Percentiles rank a stretch among this genome's conserved stretches.
Conservation (phyloP, 2,329 filamentous ascomycete species). For the Ophiostoma ulmi region DNA sequence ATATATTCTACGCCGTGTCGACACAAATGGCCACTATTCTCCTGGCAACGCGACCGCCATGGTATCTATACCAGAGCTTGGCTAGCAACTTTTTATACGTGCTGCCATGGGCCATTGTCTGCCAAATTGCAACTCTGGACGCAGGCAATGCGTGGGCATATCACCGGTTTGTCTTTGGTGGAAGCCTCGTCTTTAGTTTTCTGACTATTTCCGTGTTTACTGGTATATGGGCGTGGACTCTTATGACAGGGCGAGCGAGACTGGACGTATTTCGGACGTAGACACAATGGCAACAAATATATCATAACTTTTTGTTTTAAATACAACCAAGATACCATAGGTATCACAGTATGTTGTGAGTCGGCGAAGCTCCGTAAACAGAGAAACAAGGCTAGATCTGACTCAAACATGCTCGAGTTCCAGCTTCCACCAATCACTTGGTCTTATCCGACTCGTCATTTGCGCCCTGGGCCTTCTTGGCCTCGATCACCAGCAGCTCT, state of each 20-base stretch:
- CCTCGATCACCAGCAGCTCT: slow-evolving; percentile 10
- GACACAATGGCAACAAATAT: not conserved
- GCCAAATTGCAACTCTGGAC: slow-evolving; percentile 45
- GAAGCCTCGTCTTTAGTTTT: slow-evolving; percentile 63
- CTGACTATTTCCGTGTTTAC: slow-evolving; percentile 49
- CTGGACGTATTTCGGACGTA: not conserved
- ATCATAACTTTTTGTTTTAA: too few species aligned
- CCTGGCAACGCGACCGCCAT: slow-evolving; percentile 57
- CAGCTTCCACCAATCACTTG: not conserved
- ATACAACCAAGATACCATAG: too few species aligned
- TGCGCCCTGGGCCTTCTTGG: not conserved
- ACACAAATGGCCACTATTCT: slow-evolving; percentile 62
- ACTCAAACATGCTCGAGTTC: not conserved
- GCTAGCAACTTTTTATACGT: slow-evolving; percentile 64
- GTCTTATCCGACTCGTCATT: not conserved
- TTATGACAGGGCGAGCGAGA: slow-evolving; percentile 38
- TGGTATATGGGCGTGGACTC: slow-evolving; percentile 46
- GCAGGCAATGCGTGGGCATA: slow-evolving; percentile 60
- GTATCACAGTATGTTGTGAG: too few species aligned
- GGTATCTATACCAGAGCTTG: slow-evolving; percentile 65
- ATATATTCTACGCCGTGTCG: slow-evolving; percentile 62
- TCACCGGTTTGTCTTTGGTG: slow-evolving; percentile 62
- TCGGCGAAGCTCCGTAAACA: too few species aligned
- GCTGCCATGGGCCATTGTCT: slow-evolving; percentile 64
- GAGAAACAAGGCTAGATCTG: not conserved